phyloP scores from a whole-genome alignment of 2,329 filamentous ascomycete species.

The Botrytis aclada region DNA sequence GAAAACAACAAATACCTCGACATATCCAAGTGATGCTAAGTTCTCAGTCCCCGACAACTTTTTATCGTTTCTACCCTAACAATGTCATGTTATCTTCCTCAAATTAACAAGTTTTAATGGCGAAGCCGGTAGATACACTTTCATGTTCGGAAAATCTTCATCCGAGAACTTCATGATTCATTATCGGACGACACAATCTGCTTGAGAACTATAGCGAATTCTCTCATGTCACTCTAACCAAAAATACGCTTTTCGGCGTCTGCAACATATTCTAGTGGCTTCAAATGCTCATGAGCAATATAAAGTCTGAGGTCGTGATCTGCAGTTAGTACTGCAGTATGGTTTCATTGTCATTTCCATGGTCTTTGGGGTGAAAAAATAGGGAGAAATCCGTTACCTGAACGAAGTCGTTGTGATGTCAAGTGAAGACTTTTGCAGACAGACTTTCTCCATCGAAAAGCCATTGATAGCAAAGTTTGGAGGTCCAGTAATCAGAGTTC shows the following conservation, averaged over 20 bases:
- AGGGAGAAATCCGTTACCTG: background rate
- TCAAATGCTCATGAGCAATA: background rate
- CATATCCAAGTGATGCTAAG: background rate
- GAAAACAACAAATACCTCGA: background rate
- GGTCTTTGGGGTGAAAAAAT: background rate
- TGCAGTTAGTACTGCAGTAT: background rate
- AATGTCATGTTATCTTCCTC: background rate
- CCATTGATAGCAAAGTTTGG: slow-evolving; percentile 36
- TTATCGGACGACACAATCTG: background rate
- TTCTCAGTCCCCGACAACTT: background rate
- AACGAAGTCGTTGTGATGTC: background rate
- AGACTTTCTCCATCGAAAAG: background rate
- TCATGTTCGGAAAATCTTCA: background rate
- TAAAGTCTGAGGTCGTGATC: background rate
- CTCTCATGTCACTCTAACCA: too few relatives aligned
- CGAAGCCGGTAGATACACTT: background rate
- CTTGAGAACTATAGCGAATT: background rate
- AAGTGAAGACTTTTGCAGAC: background rate
- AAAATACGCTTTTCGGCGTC: background rate
- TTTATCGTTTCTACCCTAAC: background rate
- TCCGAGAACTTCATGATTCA: background rate
- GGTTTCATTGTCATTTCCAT: background rate
- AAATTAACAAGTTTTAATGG: background rate
- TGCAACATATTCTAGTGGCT: background rate
- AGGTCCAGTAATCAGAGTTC: slow-evolving; percentile 29